phyloP scores from a whole-genome alignment of 139 green algal species.

The Raphidocelis subcapitata region DNA sequence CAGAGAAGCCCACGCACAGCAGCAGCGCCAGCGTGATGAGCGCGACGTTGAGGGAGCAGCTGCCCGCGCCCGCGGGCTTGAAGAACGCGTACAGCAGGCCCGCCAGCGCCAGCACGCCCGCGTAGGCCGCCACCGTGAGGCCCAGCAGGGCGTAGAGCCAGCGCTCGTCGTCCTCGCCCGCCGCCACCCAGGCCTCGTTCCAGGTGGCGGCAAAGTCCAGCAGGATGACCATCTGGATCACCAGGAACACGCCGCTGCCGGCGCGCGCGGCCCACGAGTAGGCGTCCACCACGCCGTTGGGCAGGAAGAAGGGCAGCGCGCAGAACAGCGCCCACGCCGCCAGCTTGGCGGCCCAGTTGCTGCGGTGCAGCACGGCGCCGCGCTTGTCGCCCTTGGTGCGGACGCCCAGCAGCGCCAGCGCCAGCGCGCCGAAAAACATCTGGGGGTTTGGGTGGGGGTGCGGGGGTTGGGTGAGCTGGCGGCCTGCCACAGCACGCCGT shows the following conservation, averaged over 20 bases:
- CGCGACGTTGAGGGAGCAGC: conserved; percentile 89
- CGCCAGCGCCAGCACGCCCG: conserved; percentile 49
- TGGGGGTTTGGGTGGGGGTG: conserved; percentile 25
- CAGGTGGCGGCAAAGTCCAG: conserved; percentile 90
- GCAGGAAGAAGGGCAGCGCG: conserved; percentile 82
- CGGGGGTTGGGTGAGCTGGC: neutral
- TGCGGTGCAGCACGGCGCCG: conserved; percentile 84
- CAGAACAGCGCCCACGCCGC: conserved; percentile 80
- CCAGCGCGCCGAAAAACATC: conserved; percentile 86
- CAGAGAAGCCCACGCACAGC: conserved; percentile 60
- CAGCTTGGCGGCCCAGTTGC: conserved; percentile 87
- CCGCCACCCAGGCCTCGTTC: conserved; percentile 91
- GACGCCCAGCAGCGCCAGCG: conserved; percentile 75
- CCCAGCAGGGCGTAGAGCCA: conserved; percentile 86
- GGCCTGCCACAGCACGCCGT: too few relatives aligned
- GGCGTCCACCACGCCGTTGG: conserved; percentile 66
- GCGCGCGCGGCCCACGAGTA: conserved; percentile 83
- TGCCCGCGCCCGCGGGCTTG: conserved; percentile 62
- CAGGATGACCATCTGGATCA: conserved; percentile 96
- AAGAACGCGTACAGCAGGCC: conserved; percentile 89
- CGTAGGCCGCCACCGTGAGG: conserved; percentile 70
- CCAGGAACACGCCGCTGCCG: conserved; percentile 87
- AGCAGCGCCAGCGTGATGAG: conserved; percentile 82
- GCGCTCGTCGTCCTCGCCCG: conserved; percentile 74
- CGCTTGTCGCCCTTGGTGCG: conserved; percentile 81